phyloP scores from a whole-genome alignment of 2,329 filamentous ascomycete species.

The Botrytis porri region DNA sequence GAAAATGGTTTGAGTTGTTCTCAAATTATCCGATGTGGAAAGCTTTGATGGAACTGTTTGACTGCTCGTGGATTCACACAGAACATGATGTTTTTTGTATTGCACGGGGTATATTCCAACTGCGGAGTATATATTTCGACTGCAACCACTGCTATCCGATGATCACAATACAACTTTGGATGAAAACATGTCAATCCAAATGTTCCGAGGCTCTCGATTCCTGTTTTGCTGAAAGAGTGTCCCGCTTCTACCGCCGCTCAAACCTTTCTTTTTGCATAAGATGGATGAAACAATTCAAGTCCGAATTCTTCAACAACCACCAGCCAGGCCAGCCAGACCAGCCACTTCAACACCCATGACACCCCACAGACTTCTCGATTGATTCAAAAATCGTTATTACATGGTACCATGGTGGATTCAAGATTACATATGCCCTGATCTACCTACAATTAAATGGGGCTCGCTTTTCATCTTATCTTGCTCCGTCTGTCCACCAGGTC shows the following conservation, averaged over 20 bases:
- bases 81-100: neutral
- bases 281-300: slow-evolving; percentile 7
- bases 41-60: neutral
- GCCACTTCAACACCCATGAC: neutral
- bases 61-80: neutral
- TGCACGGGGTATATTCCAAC: neutral
- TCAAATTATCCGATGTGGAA: neutral
- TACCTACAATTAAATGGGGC: neutral
- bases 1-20: neutral
- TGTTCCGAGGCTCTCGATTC: neutral
- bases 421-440: neutral
- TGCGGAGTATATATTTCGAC: neutral
- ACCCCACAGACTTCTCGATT: neutral
- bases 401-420: neutral
- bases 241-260: slow-evolving; percentile 3
- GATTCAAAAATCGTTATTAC: neutral
- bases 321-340: neutral
- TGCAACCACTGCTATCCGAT: neutral
- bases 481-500: neutral
- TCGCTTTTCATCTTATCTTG: neutral
- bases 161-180: slow-evolving; percentile 2
- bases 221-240: neutral
- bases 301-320: neutral
- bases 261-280: neutral
- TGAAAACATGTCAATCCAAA: neutral